Conservation (phyloP, 805 yeast genomes). For the Maudiozyma bulderi region DNA sequence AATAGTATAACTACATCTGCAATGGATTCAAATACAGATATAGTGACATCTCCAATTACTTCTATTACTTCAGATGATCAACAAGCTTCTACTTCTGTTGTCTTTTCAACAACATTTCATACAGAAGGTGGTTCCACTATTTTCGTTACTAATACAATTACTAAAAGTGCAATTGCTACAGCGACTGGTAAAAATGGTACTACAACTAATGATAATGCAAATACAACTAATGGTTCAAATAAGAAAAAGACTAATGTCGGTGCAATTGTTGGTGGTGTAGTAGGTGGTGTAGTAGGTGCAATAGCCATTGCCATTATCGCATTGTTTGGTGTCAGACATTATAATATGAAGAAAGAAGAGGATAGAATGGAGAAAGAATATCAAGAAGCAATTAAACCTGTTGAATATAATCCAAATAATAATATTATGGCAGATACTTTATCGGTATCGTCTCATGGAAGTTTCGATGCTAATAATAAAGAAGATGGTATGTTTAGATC, state of each 20-base stretch:
- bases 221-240: slow-evolving; percentile 2
- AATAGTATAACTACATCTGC: neutral
- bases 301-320: slow-evolving; percentile 33
- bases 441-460: slow-evolving; percentile 6
- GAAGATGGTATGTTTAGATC: slow-evolving; percentile 1
- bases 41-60: slow-evolving; percentile 12
- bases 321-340: slow-evolving; percentile 31
- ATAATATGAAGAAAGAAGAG: slow-evolving; percentile 32
- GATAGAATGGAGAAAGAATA: slow-evolving; percentile 48
- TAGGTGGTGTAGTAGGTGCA: slow-evolving; percentile 45
- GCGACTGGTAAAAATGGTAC: slow-evolving; percentile 3
- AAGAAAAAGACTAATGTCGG: slow-evolving; percentile 32
- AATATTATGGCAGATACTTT: neutral
- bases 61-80: slow-evolving; percentile 1
- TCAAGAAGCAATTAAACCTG: slow-evolving; percentile 47
- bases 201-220: slow-evolving; percentile 1
- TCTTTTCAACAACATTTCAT: slow-evolving; percentile 16
- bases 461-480: slow-evolving; percentile 3
- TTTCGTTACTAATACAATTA: slow-evolving; percentile 20
- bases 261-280: slow-evolving; percentile 56
- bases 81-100: slow-evolving; percentile 9
- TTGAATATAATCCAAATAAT: slow-evolving; percentile 17
- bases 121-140: slow-evolving; percentile 26
- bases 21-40: neutral
- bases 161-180: slow-evolving; percentile 11